Base-by-base conservation (phyloP, 2,329 filamentous ascomycete species). In the Orbilia javanica region DNA sequence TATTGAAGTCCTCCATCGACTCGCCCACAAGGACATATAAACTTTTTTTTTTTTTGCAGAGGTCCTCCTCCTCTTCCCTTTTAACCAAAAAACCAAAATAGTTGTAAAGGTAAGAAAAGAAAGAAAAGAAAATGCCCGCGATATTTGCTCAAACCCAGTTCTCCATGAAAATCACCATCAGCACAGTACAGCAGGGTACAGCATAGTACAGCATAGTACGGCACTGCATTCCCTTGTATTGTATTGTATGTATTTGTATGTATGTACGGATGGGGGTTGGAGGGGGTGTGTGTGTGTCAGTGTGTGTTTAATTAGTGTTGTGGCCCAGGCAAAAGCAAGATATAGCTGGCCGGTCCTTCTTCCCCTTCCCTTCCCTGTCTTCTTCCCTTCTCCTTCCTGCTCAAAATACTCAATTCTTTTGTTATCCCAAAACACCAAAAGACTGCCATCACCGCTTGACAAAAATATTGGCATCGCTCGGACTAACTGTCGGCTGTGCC, bases 61-160 rank as follows among this genome's bases (percentile, higher is more conserved):
- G 22, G 22, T 50, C 15, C 25, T 50, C 46, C 7, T 20, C 46
- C 18, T 50, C 46, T 25, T 50, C 46, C 15, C 31, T 22, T 53
- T 53, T 53, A 18, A 6, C 4, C 7, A 15, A 34, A 18, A 34
- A n/a, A 42, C 1, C 10, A 44, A 60, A 60, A 39, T 27, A 39
- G 34, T 60, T 60, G 55, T 60, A 60, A 60, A 60, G 55, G 55
- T 60, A 60, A 42, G 27, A 7, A 18, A 60, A 39, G 5, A 25
- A 42, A 50, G 13, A 13, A 3, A 42, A 42, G 39, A 42, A 42
- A 42, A 42, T 7, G 3, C 18, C 55, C 55, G 18, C 27, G 20
- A 13, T 42, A 60, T 18, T 34, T 8, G 55, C 55, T 60, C 55
- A 60, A 42, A 60, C 31, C 55, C 48, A 27, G 22, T 15, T 10